phyloP scores from a whole-genome alignment of 1,284 basidiomycete genomes.

The Anthracocystis walkeri region DNA sequence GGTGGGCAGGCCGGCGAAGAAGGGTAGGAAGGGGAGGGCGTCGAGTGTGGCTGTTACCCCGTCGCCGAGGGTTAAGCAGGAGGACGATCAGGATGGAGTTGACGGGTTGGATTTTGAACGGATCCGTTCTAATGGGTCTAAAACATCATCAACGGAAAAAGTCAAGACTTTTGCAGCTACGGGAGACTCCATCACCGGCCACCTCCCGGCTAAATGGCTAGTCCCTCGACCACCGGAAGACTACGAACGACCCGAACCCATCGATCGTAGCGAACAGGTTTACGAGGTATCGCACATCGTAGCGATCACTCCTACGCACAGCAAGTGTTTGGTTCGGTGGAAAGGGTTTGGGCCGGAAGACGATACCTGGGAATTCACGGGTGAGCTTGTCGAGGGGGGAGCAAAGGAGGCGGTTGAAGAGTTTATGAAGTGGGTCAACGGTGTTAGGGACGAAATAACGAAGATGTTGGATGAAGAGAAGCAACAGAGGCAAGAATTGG shows the following conservation, averaged over 20 bases:
- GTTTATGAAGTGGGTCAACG: conserved; percentile 32
- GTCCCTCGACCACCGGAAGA: conserved; percentile 20
- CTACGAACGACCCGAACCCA: conserved; percentile 35
- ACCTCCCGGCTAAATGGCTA: conserved; percentile 40
- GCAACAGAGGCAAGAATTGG: conserved; percentile 15
- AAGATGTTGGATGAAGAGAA: conserved; percentile 38
- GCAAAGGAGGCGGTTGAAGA: conserved; percentile 70
- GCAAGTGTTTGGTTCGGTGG: conserved; percentile 75
- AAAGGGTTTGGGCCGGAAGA: conserved; percentile 74
- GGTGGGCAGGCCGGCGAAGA: conserved; percentile 4
- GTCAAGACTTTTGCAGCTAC: conserved; percentile 24
- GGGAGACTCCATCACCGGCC: conserved; percentile 70
- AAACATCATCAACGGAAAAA: conserved; percentile 22
- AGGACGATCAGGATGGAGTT: conserved; percentile 33
- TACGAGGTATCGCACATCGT: conserved; percentile 52
- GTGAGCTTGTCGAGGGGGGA: conserved; percentile 72
- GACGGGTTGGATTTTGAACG: conserved; percentile 34
- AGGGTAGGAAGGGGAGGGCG: not conserved
- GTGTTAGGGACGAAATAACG: conserved; percentile 29
- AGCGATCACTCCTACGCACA: conserved; percentile 25
- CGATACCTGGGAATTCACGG: conserved; percentile 77
- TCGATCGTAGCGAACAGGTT: conserved; percentile 30
- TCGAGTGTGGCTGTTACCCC: conserved; percentile 7
- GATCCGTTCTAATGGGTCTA: conserved; percentile 34
- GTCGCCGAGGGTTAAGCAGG: conserved; percentile 17